Base-by-base conservation (phyloP, 1,139 yeast species). In the Protomyces gravidus region DNA sequence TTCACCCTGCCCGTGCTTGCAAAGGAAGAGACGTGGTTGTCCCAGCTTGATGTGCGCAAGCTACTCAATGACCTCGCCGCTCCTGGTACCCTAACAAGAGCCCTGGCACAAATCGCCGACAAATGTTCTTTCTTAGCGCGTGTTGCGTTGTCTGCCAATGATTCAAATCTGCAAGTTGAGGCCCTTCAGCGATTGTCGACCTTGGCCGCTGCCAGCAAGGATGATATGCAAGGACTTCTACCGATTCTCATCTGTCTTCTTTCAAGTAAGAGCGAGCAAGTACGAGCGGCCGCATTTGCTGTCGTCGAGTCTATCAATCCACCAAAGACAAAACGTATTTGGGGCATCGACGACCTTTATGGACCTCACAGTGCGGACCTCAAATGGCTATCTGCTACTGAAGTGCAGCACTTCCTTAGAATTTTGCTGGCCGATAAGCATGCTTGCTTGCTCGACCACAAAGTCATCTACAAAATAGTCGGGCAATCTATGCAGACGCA, bases 331-430 rank as follows among this genome's bases (percentile, higher is more conserved):
- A 46, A 46, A 26, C 19, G 17, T 33, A 48, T 59, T n/a, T 59
- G 57, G 49, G 58, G 58, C n/a, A 25, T 59, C 33, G 53, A 53
- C 15, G 36, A 45, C 30, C 36, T 53, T 5, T 53, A 53, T 36
- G 58, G 58, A 13, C 39, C 32, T 5, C 78, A 72, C 57, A 74
- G 71, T 63, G 77, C 76, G 52, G 81, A 85, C 25, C 77, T 85
- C 39, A 69, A 69, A 49, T 72, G 75, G 67, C 75, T 89, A 39
- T 75, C 85, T 39, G 85, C 89, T 52, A 80, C 81, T 58, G 95
- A 88, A 68, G 82, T 83, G 3, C 72, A 75, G 42, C 66, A 67
- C 9, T 73, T 89, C 68, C 65, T 82, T 26, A 70, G 75, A n/a
- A 63, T 65, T 28, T 71, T 86, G 49, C 67, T 75, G 50, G 71